phyloP scores from a whole-genome alignment of 306 rosid genomes.

The Betula pendula region DNA sequence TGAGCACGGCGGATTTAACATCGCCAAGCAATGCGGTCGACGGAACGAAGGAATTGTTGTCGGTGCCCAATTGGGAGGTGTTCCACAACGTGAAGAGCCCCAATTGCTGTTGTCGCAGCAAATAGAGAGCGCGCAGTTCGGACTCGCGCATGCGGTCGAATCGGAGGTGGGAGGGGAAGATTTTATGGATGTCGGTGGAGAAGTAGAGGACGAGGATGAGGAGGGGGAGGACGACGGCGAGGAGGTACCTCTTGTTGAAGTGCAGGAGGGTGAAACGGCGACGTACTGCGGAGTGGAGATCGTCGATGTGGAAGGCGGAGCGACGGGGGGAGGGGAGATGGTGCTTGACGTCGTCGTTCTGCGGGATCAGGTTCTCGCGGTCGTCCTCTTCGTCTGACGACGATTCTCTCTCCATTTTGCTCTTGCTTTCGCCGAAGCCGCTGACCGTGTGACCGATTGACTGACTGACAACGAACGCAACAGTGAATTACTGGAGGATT shows the following conservation, averaged over 20 bases:
- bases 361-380: conserved; percentile 62
- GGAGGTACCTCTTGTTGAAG: conserved; percentile 48
- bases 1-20: conserved; percentile 54
- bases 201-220: conserved; percentile 43
- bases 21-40: conserved; percentile 26
- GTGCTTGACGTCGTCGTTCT: conserved; percentile 56
- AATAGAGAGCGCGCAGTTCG: conserved; percentile 73
- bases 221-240: conserved; percentile 44
- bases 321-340: conserved; percentile 31
- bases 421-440: conserved; percentile 22
- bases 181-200: conserved; percentile 44
- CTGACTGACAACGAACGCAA: background rate
- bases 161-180: conserved; percentile 44
- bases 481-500: background rate
- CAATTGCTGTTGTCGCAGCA: conserved; percentile 64
- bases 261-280: conserved; percentile 36
- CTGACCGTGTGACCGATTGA: background rate
- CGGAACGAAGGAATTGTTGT: background rate
- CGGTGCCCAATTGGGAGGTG: background rate
- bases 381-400: conserved; percentile 90
- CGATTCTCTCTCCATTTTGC: conserved; percentile 48
- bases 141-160: conserved; percentile 70
- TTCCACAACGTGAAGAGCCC: conserved; percentile 66
- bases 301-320: conserved; percentile 56
- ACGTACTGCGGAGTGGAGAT: conserved; percentile 30